phyloP scores from a whole-genome alignment of 2,329 filamentous ascomycete species.

The Alternaria gaisen region DNA sequence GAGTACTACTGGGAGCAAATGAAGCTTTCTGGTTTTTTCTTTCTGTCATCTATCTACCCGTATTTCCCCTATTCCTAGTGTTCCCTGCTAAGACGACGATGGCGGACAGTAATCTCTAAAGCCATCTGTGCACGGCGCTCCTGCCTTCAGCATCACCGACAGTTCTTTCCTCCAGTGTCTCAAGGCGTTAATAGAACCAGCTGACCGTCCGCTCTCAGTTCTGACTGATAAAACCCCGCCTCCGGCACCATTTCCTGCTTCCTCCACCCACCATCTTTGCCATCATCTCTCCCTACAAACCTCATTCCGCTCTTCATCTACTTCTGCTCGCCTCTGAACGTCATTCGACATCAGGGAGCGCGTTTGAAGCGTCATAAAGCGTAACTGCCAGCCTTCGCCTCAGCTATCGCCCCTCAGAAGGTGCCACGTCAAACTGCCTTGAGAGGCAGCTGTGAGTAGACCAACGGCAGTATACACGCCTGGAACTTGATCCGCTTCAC shows the following conservation, averaged over 20 bases:
- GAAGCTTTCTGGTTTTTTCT: constrained; percentile 7
- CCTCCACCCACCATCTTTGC: constrained; percentile 10
- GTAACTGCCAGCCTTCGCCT: neutral
- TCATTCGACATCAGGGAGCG: constrained; percentile 1
- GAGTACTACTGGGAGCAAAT: constrained; percentile 1
- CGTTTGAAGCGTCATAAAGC: neutral
- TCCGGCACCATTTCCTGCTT: constrained; percentile 19
- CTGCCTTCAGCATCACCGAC: constrained; percentile 26
- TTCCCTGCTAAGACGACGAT: constrained; percentile 32
- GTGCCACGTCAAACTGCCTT: neutral
- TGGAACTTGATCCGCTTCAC: neutral
- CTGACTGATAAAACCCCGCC: constrained; percentile 20
- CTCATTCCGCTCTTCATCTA: constrained; percentile 8
- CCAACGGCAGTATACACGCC: neutral
- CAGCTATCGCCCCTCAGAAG: neutral
- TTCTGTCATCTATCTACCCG: constrained; percentile 7
- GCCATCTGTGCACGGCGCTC: constrained; percentile 28
- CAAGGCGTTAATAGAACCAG: constrained; percentile 23
- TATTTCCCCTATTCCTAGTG: constrained; percentile 5
- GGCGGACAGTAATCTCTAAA: constrained; percentile 42
- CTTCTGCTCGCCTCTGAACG: constrained; percentile 1
- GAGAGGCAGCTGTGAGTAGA: neutral
- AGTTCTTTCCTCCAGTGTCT: constrained; percentile 20
- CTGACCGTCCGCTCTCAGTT: constrained; percentile 22
- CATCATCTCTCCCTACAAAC: constrained; percentile 14